Base-by-base conservation (phyloP, 345 rosid genomes). In the Sisymbrium altissimum region DNA sequence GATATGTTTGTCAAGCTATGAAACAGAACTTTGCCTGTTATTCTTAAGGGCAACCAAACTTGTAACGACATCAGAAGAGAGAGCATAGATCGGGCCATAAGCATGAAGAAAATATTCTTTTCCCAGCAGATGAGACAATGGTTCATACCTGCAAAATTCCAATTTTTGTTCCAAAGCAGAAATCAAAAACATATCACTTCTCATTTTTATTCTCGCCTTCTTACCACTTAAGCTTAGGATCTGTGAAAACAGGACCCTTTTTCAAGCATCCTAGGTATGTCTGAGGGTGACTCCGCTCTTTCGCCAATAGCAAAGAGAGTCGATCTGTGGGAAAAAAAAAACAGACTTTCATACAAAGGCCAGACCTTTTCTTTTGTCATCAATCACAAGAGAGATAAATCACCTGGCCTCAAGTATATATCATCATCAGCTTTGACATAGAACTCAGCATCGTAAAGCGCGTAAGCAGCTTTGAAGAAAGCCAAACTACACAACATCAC, bases 341-440 rank as follows among this genome's bases (percentile, higher is more conserved):
- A 58, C 5, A 36, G 1, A 57, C 43, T 9, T 68, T 39, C 52
- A 46, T 49, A 25, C 9, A 60, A 21, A 50, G 27, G 36, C 62
- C 39, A 68, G 9, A 38, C 10, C 23, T 66, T 12, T 38, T n/a
- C n/a, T n/a, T n/a, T n/a, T n/a, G n/a, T n/a, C n/a, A n/a, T n/a
- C n/a, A n/a, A n/a, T n/a, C n/a, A n/a, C n/a, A n/a, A n/a, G n/a
- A n/a, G n/a, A n/a, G n/a, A n/a, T 6, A 0, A 48, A 70, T 65
- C 59, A 93, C 97, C 97, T 85, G 97, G 98, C 73, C 97, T 88
- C 79, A 91, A 83, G 48, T 89, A 93, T 74, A 93, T 84, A 73
- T 93, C 96, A 82, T 93, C 98, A 68, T 93, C 98, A 57, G 96
- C 98, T 84, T 93, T 93, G 46, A 93, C 96, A 40, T 89, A 93